Evolutionary conservation across 257 asterid genomes (phyloP).

Genomic region (Cruciata laevipes): DNA sequence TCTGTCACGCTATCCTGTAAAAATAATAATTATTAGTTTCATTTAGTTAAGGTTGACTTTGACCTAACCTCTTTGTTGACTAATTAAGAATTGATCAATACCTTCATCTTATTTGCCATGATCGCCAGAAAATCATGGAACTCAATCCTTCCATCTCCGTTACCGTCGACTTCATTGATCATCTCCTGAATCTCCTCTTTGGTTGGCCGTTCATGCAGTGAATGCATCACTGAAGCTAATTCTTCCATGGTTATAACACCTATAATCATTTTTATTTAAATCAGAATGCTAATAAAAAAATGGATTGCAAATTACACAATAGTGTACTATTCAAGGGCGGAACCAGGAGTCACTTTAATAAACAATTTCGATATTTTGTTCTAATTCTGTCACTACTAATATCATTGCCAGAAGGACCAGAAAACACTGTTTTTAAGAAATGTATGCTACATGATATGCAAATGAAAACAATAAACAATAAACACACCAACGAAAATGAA

Average conservation of each 20-base stretch:
- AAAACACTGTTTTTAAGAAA: no score
- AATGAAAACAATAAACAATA: no score
- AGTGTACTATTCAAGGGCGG: no score
- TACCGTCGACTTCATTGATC: conserved; percentile 48
- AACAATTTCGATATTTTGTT: no score
- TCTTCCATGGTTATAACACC: conserved; percentile 64
- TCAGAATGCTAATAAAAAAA: not conserved
- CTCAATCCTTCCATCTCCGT: conserved; percentile 51
- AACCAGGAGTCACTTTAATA: no score
- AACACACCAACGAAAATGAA: no score
- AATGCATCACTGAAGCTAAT: conserved; percentile 46
- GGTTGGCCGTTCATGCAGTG: conserved; percentile 62
- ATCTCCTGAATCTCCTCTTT: conserved; percentile 59
- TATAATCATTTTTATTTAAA: conserved; percentile 9
- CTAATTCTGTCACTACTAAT: no score
- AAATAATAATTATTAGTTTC: not conserved
- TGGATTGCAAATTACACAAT: not conserved
- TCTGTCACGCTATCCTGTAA: conserved; percentile 51
- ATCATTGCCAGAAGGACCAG: no score
- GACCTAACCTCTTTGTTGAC: not conserved
- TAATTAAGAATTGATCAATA: not conserved
- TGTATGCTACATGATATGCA: no score
- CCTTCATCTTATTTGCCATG: conserved; percentile 66
- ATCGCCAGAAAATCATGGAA: conserved; percentile 59
- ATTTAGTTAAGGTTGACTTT: not conserved